Evolutionary conservation across 2,329 filamentous ascomycete genomes (phyloP).

Genomic region (Monilinia laxa): DNA sequence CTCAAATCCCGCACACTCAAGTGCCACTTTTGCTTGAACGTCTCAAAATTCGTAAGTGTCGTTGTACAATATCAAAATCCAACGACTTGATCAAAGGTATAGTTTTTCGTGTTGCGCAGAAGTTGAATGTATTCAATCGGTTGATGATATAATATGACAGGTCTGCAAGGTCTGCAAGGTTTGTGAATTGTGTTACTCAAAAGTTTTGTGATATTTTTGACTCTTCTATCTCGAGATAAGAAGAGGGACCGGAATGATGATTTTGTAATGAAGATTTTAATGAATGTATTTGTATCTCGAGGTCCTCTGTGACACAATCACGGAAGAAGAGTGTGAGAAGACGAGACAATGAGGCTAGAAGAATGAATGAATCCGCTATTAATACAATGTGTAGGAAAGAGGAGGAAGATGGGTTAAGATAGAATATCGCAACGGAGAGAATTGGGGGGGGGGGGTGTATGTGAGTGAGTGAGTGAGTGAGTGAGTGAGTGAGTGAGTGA

Average conservation of each 20-base stretch:
- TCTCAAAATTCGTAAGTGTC: neutral
- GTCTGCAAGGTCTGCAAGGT: constrained; percentile 5
- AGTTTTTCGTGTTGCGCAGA: constrained; percentile 6
- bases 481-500: neutral
- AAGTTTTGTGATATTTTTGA: constrained; percentile 4
- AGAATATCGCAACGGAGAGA: neutral
- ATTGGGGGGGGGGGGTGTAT: neutral
- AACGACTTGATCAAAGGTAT: neutral
- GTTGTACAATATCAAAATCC: constrained; percentile 2
- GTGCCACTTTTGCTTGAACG: neutral
- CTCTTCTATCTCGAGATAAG: neutral
- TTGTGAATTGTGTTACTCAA: neutral
- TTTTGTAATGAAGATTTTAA: neutral
- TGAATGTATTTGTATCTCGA: neutral
- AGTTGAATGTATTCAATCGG: neutral
- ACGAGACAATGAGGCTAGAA: neutral
- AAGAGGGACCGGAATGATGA: neutral
- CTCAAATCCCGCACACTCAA: neutral
- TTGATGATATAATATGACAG: constrained; percentile 1
- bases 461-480: neutral
- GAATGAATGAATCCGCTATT: neutral
- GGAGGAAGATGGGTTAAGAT: too few species aligned
- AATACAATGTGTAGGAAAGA: neutral
- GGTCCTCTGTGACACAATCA: neutral
- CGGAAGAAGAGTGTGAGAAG: neutral